Evolutionary conservation across 768 basidiomycete species (phyloP).

Genomic region (Mycena kentingensis): DNA sequence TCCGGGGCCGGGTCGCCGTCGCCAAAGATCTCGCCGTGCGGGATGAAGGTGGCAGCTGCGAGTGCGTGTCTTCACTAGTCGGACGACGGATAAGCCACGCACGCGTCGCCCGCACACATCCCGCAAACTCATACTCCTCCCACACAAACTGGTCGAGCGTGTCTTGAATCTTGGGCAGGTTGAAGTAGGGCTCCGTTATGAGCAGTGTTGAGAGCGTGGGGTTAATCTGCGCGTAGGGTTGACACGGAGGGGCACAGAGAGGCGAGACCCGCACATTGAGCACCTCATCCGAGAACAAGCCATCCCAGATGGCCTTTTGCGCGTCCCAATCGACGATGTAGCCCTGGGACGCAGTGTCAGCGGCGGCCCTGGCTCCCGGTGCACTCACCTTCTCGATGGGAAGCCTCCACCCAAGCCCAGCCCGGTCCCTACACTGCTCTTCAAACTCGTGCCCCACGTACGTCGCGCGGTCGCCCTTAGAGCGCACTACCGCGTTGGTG

Average conservation of each 20-base stretch:
- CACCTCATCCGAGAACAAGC: conserved; percentile 73
- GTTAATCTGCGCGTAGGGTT: conserved; percentile 53
- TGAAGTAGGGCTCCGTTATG: conserved; percentile 94
- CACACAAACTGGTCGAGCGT: conserved; percentile 95
- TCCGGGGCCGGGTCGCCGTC: conserved; percentile 66
- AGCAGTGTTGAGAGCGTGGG: conserved; percentile 73
- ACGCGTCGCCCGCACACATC: conserved; percentile 84
- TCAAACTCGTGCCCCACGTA: conserved; percentile 88
- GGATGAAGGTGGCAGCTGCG: conserved; percentile 80
- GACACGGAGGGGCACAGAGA: neutral
- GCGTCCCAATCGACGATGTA: conserved; percentile 95
- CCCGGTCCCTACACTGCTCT: conserved; percentile 68
- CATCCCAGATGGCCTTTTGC: conserved; percentile 93
- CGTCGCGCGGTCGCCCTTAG: conserved; percentile 78
- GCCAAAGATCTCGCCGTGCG: conserved; percentile 71
- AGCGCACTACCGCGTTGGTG: conserved; percentile 83
- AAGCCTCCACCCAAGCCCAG: conserved; percentile 78
- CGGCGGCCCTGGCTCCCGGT: conserved; percentile 7
- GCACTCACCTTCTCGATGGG: conserved; percentile 82
- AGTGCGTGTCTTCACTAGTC: conserved; percentile 13
- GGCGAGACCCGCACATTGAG: conserved; percentile 65
- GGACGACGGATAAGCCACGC: conserved; percentile 34
- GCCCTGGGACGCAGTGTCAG: conserved; percentile 58
- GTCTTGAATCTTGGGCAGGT: conserved; percentile 88
- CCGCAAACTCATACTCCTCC: conserved; percentile 92